Percentiles rank a stretch among this genome's conserved stretches.
Conservation (phyloP, 371 early-diverging fungal genomes). For the Actinomortierella ambigua region DNA sequence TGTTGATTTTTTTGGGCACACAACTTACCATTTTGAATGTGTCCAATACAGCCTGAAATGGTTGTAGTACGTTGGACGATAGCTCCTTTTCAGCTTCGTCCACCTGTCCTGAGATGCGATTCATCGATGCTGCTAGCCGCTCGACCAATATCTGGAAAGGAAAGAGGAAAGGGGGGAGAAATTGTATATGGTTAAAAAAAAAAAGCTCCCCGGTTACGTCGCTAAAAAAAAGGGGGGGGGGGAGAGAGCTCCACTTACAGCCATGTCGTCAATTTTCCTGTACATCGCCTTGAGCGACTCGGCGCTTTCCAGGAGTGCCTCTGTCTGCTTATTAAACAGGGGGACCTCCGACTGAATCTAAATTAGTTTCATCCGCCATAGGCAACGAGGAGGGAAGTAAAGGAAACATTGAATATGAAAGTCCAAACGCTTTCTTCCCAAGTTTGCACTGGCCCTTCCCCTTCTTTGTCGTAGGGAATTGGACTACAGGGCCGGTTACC, state of each 20-base stretch:
- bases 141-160: slow-evolving; percentile 23
- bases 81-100: slow-evolving; percentile 37
- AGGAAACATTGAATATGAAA: too few species aligned
- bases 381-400: not conserved
- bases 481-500: too few species aligned
- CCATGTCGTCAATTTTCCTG: slow-evolving; percentile 27
- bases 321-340: slow-evolving; percentile 20
- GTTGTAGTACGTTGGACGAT: slow-evolving; percentile 21
- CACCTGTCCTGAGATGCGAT: slow-evolving; percentile 12
- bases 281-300: slow-evolving; percentile 32
- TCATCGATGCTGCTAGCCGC: slow-evolving; percentile 20
- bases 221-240: not conserved
- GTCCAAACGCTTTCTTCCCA: too few species aligned
- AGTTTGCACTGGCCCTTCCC: too few species aligned
- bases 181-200: not conserved
- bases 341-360: slow-evolving; percentile 32
- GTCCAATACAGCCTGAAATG: slow-evolving; percentile 38
- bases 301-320: slow-evolving; percentile 17
- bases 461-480: too few species aligned
- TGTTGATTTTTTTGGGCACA: too few species aligned
- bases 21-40: slow-evolving; percentile 38
- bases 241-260: slow-evolving; percentile 9
- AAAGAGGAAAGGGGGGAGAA: not conserved
- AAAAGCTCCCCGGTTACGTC: not conserved
- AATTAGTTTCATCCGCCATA: not conserved